Evolutionary conservation across 331 rosid species (phyloP).

Genomic region (Stylosanthes scabra): DNA sequence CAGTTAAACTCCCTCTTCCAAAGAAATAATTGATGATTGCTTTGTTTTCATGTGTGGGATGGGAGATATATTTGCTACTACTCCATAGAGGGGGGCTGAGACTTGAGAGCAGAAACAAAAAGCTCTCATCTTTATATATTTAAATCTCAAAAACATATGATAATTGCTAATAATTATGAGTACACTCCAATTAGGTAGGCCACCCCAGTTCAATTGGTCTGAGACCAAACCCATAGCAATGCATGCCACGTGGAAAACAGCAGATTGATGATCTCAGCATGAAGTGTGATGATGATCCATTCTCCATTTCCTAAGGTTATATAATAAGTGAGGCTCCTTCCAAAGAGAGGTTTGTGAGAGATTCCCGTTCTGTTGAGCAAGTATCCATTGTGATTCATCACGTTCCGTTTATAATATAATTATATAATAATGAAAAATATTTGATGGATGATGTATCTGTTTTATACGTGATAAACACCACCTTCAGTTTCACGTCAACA

Average conservation of each 20-base stretch:
- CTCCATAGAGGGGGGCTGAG: conserved; percentile 22
- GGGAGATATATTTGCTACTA: no score
- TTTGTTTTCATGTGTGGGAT: conserved; percentile 41
- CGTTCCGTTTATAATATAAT: conserved; percentile 37
- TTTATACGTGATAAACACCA: conserved; percentile 46
- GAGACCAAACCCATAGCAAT: conserved; percentile 65
- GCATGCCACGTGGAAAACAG: conserved; percentile 49
- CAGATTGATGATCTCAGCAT: conserved; percentile 75
- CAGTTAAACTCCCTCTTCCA: conserved; percentile 39
- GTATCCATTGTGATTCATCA: conserved; percentile 7
- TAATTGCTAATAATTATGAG: conserved; percentile 47
- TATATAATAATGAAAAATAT: background rate
- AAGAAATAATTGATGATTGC: conserved; percentile 44
- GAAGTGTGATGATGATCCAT: conserved; percentile 81
- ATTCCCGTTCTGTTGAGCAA: conserved; percentile 40
- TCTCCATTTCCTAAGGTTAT: background rate
- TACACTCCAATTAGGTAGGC: conserved; percentile 49
- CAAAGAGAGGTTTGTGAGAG: conserved; percentile 11
- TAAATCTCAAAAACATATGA: conserved; percentile 32
- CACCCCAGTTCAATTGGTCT: conserved; percentile 49
- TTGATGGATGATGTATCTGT: conserved; percentile 38
- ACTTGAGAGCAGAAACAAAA: conserved; percentile 13
- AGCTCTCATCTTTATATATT: background rate
- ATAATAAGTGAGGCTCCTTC: conserved; percentile 11
- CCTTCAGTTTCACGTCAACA: conserved; percentile 62